phyloP scores from a whole-genome alignment of 2,329 filamentous ascomycete species.

The Fusarium tuaranense region DNA sequence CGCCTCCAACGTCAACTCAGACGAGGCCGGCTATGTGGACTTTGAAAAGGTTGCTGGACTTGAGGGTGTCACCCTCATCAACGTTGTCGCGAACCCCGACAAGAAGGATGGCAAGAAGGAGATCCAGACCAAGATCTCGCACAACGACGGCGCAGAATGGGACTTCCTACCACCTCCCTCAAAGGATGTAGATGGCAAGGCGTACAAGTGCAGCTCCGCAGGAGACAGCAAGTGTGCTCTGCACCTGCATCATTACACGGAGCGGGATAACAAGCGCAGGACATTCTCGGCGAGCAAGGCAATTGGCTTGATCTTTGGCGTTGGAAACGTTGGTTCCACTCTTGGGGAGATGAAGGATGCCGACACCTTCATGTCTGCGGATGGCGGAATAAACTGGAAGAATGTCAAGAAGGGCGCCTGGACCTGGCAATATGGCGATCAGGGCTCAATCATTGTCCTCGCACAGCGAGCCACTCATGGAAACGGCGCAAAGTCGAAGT shows the following conservation, averaged over 20 bases:
- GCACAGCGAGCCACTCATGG: constrained; percentile 78
- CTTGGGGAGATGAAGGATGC: constrained; percentile 77
- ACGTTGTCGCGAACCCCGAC: constrained; percentile 81
- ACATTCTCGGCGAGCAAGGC: constrained; percentile 91
- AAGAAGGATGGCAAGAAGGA: constrained; percentile 84
- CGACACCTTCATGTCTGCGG: constrained; percentile 90
- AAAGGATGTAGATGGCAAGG: constrained; percentile 77
- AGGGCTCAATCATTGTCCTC: constrained; percentile 91
- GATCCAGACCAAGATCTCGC: constrained; percentile 90
- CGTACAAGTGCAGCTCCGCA: constrained; percentile 73
- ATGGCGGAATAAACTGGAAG: constrained; percentile 92
- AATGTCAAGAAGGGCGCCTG: constrained; percentile 88
- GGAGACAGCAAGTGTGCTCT: constrained; percentile 80
- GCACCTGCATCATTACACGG: constrained; percentile 96
- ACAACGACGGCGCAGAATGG: constrained; percentile 96
- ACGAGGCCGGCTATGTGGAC: constrained; percentile 83
- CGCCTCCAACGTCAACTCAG: constrained; percentile 83
- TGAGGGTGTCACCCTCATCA: constrained; percentile 90
- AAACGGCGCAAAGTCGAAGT: constrained; percentile 74
- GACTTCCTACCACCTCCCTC: constrained; percentile 77
- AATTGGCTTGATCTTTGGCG: constrained; percentile 89
- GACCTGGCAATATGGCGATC: constrained; percentile 95
- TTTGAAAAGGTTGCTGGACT: constrained; percentile 96
- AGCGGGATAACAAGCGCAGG: constrained; percentile 82
- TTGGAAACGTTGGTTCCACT: constrained; percentile 86